Percentiles rank a stretch among this genome's conserved stretches.
Evolutionary conservation across 1,139 yeast species (phyloP).

Genomic region (Debaryomycetaceae sp.): DNA sequence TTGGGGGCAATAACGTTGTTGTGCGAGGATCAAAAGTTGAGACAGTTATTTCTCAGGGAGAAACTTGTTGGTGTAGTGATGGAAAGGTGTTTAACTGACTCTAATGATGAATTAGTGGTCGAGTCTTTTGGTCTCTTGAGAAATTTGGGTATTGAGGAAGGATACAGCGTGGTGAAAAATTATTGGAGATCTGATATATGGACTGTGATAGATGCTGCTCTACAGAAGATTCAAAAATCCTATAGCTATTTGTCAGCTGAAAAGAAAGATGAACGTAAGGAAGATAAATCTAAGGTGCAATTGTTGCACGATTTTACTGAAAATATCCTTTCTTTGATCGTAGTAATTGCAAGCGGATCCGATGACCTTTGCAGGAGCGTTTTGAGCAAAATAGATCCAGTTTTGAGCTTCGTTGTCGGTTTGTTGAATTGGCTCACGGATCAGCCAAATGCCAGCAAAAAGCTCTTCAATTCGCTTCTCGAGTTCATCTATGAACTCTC

Average conservation of each 20-base stretch:
- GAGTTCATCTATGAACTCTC: constrained; percentile 67
- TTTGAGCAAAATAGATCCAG: constrained; percentile 38
- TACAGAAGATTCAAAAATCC: constrained; percentile 48
- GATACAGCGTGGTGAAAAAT: constrained; percentile 74
- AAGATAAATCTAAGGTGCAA: constrained; percentile 42
- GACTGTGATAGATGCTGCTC: constrained; percentile 50
- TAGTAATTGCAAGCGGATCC: constrained; percentile 64
- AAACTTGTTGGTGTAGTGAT: constrained; percentile 60
- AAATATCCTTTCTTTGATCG: constrained; percentile 65
- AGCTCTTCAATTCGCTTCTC: constrained; percentile 50
- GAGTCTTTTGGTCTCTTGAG: constrained; percentile 80
- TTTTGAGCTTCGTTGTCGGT: constrained; percentile 38
- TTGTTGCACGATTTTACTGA: constrained; percentile 67
- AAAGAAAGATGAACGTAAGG: constrained; percentile 18
- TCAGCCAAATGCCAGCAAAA: constrained; percentile 33
- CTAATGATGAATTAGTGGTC: constrained; percentile 69
- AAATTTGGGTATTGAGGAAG: constrained; percentile 80
- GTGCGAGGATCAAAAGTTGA: constrained; percentile 63
- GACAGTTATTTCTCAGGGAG: constrained; percentile 66
- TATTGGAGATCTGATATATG: constrained; percentile 80
- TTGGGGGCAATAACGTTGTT: constrained; percentile 68
- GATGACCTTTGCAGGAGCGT: constrained; percentile 57
- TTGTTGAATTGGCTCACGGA: constrained; percentile 34
- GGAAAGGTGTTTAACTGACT: constrained; percentile 63
- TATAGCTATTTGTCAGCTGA: constrained; percentile 37